Evolutionary conservation across 192 early-diverging fungal species (phyloP).

Genomic region (Gonapodya prolifera): DNA sequence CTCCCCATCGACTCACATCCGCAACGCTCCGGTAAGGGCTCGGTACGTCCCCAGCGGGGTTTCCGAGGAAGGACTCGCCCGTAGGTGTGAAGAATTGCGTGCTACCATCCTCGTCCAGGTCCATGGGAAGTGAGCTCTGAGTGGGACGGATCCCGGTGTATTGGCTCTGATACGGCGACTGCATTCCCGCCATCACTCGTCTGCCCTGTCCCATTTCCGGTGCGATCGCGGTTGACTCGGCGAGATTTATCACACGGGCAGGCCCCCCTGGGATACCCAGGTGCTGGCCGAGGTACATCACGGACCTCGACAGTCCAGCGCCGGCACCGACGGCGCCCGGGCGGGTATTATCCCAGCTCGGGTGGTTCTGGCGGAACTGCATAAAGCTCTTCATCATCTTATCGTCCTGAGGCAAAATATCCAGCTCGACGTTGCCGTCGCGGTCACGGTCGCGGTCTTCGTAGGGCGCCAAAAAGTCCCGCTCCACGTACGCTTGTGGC

Average conservation of each 20-base stretch:
- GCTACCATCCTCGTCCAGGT: background rate
- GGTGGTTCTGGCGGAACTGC: constrained; percentile 84
- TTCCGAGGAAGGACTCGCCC: background rate
- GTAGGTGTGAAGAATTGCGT: background rate
- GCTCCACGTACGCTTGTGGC: background rate
- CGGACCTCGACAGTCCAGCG: background rate
- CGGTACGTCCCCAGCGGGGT: too few species aligned
- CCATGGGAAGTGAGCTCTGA: too few species aligned
- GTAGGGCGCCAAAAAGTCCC: background rate
- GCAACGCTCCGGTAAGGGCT: background rate
- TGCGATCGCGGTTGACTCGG: background rate
- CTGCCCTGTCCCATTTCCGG: too few species aligned
- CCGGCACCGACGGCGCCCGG: background rate
- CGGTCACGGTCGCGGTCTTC: constrained; percentile 22
- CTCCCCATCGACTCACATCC: background rate
- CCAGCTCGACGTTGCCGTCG: constrained; percentile 71
- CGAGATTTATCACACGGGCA: background rate
- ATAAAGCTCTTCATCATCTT: constrained; percentile 99
- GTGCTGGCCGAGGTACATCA: background rate
- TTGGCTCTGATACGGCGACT: too few species aligned
- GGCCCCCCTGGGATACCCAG: background rate
- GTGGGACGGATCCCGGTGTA: too few species aligned
- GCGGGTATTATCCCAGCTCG: constrained; percentile 58
- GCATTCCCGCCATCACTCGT: too few species aligned
- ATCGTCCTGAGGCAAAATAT: constrained; percentile 61